Percentiles rank a stretch among this genome's conserved stretches.
phyloP scores from a whole-genome alignment of 192 early-diverging fungal species.

The Entophlyctis helioformis region DNA sequence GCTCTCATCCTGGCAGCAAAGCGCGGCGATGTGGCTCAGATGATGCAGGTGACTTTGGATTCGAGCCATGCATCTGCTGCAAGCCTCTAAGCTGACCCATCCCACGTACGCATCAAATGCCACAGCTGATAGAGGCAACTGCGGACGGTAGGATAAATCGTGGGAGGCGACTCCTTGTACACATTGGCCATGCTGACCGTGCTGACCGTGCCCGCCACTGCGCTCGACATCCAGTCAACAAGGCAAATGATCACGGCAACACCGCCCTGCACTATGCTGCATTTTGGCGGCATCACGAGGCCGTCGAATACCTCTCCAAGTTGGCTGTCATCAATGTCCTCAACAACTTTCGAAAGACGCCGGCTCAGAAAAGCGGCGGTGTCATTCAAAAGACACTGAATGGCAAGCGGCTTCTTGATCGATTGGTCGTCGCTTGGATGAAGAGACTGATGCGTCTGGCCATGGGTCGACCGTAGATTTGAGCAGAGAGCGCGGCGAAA shows the following conservation, averaged over 20 bases:
- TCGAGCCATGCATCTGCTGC: too few relatives aligned
- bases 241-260: slow-evolving; percentile 45
- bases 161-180: too few relatives aligned
- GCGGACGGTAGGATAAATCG: too few relatives aligned
- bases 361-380: slow-evolving; percentile 17
- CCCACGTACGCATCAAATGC: too few relatives aligned
- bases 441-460: too few relatives aligned
- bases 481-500: too few relatives aligned
- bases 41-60: slow-evolving; percentile 20
- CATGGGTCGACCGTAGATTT: too few relatives aligned
- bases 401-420: slow-evolving; percentile 6
- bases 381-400: slow-evolving; percentile 11
- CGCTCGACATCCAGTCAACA: slow-evolving; percentile 25
- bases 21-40: slow-evolving; percentile 13
- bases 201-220: too few relatives aligned
- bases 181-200: too few relatives aligned
- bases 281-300: slow-evolving; percentile 23
- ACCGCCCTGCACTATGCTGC: slow-evolving; percentile 48
- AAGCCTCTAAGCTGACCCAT: too few relatives aligned
- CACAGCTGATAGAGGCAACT: too few relatives aligned
- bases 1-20: slow-evolving; percentile 29
- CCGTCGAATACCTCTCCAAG: slow-evolving; percentile 17
- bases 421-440: too few relatives aligned
- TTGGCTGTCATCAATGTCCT: slow-evolving; percentile 11
- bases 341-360: slow-evolving; percentile 31